A percentile compares a stretch with the other conserved stretches of the same genome.
Evolutionary conservation across 805 yeast genomes (phyloP).

Genomic region (Cyberlindnera meyerae): DNA sequence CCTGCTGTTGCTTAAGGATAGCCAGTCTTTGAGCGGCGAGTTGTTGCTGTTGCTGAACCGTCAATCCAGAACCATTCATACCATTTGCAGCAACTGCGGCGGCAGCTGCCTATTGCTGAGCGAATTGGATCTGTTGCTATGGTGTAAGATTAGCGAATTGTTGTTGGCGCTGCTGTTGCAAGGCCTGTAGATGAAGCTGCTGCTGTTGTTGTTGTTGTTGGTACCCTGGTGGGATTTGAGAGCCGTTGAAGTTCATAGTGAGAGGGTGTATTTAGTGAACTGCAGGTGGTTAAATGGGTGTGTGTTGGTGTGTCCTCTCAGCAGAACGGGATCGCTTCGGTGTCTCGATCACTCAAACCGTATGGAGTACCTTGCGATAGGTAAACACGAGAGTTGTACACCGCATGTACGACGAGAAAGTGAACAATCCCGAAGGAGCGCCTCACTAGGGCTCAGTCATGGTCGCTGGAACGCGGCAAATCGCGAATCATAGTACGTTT

Average conservation of each 20-base stretch:
- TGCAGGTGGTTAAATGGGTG: no score
- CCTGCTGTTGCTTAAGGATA: conserved; percentile 19
- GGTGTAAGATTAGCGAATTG: conserved; percentile 17
- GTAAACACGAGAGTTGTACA: no score
- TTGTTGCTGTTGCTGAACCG: conserved; percentile 21
- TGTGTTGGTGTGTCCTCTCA: no score
- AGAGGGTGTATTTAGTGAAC: background rate
- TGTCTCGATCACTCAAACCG: no score
- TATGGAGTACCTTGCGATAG: no score
- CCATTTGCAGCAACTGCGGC: conserved; percentile 1
- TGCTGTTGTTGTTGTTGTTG: no score
- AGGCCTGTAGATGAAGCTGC: conserved; percentile 20
- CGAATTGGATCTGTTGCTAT: conserved; percentile 13
- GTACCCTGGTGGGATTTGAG: conserved; percentile 16
- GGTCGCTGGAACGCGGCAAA: no score
- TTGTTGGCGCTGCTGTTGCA: conserved; percentile 21
- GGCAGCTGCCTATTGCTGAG: conserved; percentile 5
- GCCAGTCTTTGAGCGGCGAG: conserved; percentile 21
- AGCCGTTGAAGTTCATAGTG: conserved; percentile 11
- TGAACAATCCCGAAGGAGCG: no score
- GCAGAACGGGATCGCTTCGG: no score
- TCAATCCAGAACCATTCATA: conserved; percentile 2
- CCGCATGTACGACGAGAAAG: no score
- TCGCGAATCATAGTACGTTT: no score
- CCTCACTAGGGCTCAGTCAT: no score